Evolutionary conservation across 2,329 filamentous ascomycete genomes (phyloP).

Genomic region (Pezicula neosporulosa): DNA sequence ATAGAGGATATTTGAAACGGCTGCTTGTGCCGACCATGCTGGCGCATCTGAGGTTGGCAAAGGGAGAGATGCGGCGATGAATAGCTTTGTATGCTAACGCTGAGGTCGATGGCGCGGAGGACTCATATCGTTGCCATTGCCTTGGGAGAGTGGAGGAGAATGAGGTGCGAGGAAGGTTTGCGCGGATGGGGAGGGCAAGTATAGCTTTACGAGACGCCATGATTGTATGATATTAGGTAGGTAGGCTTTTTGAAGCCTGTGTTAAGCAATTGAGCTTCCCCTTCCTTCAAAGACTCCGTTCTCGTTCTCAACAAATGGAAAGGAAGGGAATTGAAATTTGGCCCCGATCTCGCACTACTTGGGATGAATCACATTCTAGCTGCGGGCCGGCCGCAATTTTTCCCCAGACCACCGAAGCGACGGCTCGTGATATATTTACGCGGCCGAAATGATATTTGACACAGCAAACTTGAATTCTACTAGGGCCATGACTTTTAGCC

Average conservation of each 20-base stretch:
- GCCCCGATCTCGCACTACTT: no score
- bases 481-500: no score
- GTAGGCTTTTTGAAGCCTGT: conserved; percentile 4
- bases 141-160: conserved; percentile 13
- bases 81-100: conserved; percentile 97
- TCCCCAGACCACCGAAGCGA: no score
- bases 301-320: no score
- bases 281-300: background rate
- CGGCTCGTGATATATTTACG: no score
- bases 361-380: no score
- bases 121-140: conserved; percentile 30
- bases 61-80: conserved; percentile 83
- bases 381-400: no score
- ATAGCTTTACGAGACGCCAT: conserved; percentile 30
- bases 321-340: no score
- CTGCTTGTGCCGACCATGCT: conserved; percentile 85
- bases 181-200: conserved; percentile 20
- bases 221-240: conserved; percentile 2
- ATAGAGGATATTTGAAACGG: conserved; percentile 97
- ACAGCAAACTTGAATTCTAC: no score
- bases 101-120: conserved; percentile 73
- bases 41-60: conserved; percentile 74
- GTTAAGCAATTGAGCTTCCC: background rate
- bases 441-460: no score
- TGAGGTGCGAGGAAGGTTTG: conserved; percentile 15